Percentiles rank a stretch among this genome's conserved stretches.
Evolutionary conservation across 345 rosid species (phyloP).

Genomic region (Euphorbia peplus): DNA sequence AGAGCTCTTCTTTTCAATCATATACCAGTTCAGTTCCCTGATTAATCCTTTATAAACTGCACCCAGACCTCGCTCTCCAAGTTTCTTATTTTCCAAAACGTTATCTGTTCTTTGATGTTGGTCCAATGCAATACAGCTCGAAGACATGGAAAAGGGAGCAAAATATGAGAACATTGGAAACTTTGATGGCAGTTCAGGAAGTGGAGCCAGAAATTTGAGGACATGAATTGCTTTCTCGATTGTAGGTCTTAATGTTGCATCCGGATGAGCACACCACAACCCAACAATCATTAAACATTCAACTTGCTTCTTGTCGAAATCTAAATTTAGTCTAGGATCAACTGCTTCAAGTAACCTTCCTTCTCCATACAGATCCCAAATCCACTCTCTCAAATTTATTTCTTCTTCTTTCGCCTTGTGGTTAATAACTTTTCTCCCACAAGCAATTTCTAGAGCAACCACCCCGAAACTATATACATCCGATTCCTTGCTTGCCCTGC

Average conservation of each 20-base stretch:
- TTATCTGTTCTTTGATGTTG: too few relatives aligned
- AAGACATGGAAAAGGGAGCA: too few relatives aligned
- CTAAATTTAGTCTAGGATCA: background rate
- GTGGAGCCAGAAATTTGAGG: background rate
- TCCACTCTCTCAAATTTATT: slow-evolving; percentile 1
- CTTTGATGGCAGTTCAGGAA: background rate
- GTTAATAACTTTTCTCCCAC: background rate
- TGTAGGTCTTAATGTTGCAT: background rate
- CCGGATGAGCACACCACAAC: slow-evolving; percentile 2
- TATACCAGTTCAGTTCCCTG: too few relatives aligned
- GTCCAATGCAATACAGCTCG: too few relatives aligned
- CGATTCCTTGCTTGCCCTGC: slow-evolving; percentile 29
- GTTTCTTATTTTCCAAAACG: too few relatives aligned
- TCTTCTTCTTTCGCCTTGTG: background rate
- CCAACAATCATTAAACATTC: background rate
- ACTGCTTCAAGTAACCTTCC: slow-evolving; percentile 7
- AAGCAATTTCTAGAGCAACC: slow-evolving; percentile 30
- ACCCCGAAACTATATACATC: slow-evolving; percentile 37
- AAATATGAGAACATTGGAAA: background rate
- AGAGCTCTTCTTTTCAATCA: too few relatives aligned
- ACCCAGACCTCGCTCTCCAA: too few relatives aligned
- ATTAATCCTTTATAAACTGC: too few relatives aligned
- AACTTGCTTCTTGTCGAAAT: background rate
- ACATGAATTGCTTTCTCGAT: background rate
- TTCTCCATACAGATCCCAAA: slow-evolving; percentile 9